Evolutionary conservation across 1,284 basidiomycete genomes (phyloP).

Genomic region (Trametes pubescens): DNA sequence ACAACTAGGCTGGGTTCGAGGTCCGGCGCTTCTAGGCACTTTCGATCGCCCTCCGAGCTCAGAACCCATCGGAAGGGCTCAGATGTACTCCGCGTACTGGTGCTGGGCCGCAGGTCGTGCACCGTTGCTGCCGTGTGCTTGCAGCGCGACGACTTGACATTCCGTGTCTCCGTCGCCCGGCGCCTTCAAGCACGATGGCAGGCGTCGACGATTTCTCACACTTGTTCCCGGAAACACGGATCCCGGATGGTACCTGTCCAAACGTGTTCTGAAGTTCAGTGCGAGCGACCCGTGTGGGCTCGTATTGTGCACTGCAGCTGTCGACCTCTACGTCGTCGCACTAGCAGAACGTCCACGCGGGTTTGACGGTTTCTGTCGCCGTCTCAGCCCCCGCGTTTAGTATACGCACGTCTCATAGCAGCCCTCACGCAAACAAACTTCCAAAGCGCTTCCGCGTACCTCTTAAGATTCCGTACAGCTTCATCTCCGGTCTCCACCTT

Average conservation of each 20-base stretch:
- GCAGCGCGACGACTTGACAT: not conserved
- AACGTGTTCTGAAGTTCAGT: not conserved
- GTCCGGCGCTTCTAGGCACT: constrained; percentile 9
- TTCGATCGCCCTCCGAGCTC: not conserved
- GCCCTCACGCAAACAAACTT: not conserved
- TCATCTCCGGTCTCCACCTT: constrained; percentile 24
- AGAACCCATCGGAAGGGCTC: not conserved
- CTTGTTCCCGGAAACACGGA: not conserved
- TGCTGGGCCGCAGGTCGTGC: not conserved
- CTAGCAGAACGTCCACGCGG: too few species aligned
- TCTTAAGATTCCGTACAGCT: constrained; percentile 5
- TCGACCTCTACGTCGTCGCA: not conserved
- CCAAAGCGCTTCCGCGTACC: not conserved
- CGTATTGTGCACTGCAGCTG: not conserved
- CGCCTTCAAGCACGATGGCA: not conserved
- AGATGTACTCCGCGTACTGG: not conserved
- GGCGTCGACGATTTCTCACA: not conserved
- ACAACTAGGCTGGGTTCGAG: not conserved
- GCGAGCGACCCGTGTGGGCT: not conserved
- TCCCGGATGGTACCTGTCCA: not conserved
- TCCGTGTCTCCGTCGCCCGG: not conserved
- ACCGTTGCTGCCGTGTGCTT: not conserved
- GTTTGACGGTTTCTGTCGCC: too few species aligned
- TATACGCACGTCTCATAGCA: not conserved
- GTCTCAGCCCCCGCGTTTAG: not conserved